Evolutionary conservation across 768 basidiomycete genomes (phyloP).

Genomic region (Russula earlei): DNA sequence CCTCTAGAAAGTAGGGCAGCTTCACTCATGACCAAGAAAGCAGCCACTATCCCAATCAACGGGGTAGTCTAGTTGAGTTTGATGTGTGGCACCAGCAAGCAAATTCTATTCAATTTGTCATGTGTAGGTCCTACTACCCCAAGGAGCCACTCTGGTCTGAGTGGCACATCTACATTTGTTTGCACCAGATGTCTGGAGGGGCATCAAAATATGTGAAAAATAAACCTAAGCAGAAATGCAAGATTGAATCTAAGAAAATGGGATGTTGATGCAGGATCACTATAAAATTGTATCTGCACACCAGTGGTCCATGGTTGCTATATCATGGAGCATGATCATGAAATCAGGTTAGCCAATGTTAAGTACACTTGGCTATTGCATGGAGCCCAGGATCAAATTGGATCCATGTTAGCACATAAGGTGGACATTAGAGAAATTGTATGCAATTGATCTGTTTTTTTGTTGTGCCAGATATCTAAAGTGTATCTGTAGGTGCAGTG

Average conservation of each 20-base stretch:
- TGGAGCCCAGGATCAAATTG: neutral
- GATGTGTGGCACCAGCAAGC: neutral
- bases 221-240: neutral
- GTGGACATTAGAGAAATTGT: neutral
- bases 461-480: neutral
- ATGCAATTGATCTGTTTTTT: neutral
- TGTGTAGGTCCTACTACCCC: no score
- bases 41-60: neutral
- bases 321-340: neutral
- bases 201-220: neutral
- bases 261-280: neutral
- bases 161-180: neutral
- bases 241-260: neutral
- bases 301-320: neutral
- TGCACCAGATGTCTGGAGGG: neutral
- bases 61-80: neutral
- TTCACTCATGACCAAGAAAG: neutral
- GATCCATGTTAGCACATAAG: neutral
- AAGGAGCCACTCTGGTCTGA: neutral
- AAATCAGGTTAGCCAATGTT: neutral
- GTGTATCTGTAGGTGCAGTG: neutral
- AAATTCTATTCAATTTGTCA: neutral
- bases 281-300: neutral
- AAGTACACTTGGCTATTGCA: neutral
- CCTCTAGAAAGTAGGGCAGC: neutral